Percentiles rank a stretch among this genome's conserved stretches.
Evolutionary conservation across 2,329 filamentous ascomycete genomes (phyloP).

Genomic region (Venturiaceae sp.): DNA sequence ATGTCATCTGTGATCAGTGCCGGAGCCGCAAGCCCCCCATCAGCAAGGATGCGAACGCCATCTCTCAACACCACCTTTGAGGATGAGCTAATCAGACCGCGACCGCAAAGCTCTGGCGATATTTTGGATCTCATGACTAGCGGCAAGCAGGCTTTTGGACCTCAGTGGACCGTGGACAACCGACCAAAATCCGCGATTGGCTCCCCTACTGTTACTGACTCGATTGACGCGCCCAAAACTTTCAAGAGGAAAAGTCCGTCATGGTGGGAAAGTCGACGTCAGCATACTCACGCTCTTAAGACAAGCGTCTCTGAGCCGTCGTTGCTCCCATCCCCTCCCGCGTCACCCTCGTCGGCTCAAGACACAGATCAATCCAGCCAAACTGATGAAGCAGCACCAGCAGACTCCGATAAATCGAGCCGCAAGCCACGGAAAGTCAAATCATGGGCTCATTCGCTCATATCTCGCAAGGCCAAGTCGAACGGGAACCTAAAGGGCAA

Average conservation of each 20-base stretch:
- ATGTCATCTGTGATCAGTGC: slow-evolving; percentile 66
- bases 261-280: slow-evolving; percentile 7
- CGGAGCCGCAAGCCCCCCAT: slow-evolving; percentile 37
- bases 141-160: slow-evolving; percentile 11
- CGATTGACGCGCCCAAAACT: slow-evolving; percentile 1
- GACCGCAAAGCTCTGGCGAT: slow-evolving; percentile 64
- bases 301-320: slow-evolving; percentile 6
- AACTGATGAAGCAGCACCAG: slow-evolving; percentile 10
- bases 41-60: slow-evolving; percentile 27
- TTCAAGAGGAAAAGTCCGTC: slow-evolving; percentile 5
- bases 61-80: slow-evolving; percentile 30
- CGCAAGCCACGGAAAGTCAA: slow-evolving; percentile 60
- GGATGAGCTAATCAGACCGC: slow-evolving; percentile 23
- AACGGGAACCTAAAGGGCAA: slow-evolving; percentile 26
- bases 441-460: slow-evolving; percentile 58
- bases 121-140: slow-evolving; percentile 41
- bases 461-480: slow-evolving; percentile 51
- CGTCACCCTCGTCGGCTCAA: neutral
- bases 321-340: slow-evolving; percentile 4
- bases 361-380: neutral
- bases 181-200: slow-evolving; percentile 26
- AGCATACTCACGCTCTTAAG: neutral
- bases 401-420: slow-evolving; percentile 18
- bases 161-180: slow-evolving; percentile 19
- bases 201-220: slow-evolving; percentile 14